Percentiles rank a stretch among this genome's conserved stretches.
These are phyloP conservation scores for Diaporthe destruens DNA, from an alignment of 2,329 filamentous ascomycete species.

Conservation along the genomic window DNA sequence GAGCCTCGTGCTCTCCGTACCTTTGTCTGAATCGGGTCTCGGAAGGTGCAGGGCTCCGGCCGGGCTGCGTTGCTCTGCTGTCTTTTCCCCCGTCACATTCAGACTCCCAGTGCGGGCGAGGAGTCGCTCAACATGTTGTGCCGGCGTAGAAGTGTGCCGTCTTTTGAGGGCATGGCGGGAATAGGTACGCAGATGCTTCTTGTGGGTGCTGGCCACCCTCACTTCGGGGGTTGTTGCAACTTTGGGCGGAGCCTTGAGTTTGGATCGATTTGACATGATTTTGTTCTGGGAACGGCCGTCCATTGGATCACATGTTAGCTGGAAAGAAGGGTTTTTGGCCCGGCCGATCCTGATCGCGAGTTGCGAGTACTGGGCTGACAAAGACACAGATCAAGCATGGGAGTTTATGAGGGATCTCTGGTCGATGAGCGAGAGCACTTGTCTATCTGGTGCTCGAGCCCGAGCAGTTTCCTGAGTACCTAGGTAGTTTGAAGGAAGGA, in stretches of 20 bases:
- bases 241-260: background rate
- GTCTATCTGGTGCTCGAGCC: background rate
- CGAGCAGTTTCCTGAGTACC: background rate
- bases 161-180: conserved; percentile 35
- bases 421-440: background rate
- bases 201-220: background rate
- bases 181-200: conserved; percentile 26
- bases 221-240: background rate
- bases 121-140: background rate
- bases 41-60: background rate
- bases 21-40: background rate
- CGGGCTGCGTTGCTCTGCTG: background rate
- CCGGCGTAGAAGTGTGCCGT: background rate
- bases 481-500: background rate
- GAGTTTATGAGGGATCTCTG: background rate
- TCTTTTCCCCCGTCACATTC: background rate
- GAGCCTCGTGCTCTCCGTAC: background rate
- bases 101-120: conserved; percentile 14
- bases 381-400: background rate
- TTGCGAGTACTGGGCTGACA: too few relatives aligned
- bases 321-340: background rate
- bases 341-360: background rate
- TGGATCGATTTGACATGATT: background rate
- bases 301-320: background rate
- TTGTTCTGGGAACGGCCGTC: background rate